Percentiles rank a stretch among this genome's conserved stretches.
Conservation (phyloP, 805 yeast genomes). For the Grigorovia jiainica region DNA sequence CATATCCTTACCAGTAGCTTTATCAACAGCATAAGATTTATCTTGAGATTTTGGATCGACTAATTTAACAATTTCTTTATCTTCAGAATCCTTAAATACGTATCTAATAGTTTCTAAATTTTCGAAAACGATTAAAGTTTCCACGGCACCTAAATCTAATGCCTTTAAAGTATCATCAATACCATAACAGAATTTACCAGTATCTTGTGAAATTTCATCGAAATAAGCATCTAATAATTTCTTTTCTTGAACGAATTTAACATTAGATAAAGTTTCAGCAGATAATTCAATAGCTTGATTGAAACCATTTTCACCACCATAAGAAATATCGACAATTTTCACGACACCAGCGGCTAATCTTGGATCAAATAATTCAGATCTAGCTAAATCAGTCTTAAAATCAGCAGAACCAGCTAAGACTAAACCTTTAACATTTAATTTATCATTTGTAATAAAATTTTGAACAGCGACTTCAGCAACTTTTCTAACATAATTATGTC, state of each 20-base stretch:
- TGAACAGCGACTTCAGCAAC: slow-evolving; percentile 98
- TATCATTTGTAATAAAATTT: slow-evolving; percentile 89
- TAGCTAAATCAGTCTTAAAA: slow-evolving; percentile 88
- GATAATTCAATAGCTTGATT: slow-evolving; percentile 98
- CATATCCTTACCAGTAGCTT: slow-evolving; percentile 83
- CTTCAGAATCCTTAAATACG: slow-evolving; percentile 76
- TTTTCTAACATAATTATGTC: slow-evolving; percentile 96
- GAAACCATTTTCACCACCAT: slow-evolving; percentile 99
- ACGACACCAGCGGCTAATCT: slow-evolving; percentile 83
- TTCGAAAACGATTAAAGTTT: slow-evolving; percentile 84
- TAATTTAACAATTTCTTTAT: slow-evolving; percentile 61
- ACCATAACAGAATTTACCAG: slow-evolving; percentile 97
- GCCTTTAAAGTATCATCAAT: slow-evolving; percentile 95
- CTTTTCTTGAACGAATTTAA: slow-evolving; percentile 96
- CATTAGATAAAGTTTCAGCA: slow-evolving; percentile 94
- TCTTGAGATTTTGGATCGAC: slow-evolving; percentile 66
- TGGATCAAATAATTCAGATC: slow-evolving; percentile 85
- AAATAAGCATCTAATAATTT: slow-evolving; percentile 84
- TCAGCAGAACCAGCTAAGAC: slow-evolving; percentile 99
- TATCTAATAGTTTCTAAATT: slow-evolving; percentile 80
- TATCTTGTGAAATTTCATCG: slow-evolving; percentile 94
- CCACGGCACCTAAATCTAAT: slow-evolving; percentile 92
- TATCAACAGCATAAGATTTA: slow-evolving; percentile 70
- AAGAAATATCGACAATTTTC: slow-evolving; percentile 91
- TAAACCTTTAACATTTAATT: slow-evolving; percentile 87